phyloP scores from a whole-genome alignment of 345 rosid genomes.

The Linum usitatissimum region DNA sequence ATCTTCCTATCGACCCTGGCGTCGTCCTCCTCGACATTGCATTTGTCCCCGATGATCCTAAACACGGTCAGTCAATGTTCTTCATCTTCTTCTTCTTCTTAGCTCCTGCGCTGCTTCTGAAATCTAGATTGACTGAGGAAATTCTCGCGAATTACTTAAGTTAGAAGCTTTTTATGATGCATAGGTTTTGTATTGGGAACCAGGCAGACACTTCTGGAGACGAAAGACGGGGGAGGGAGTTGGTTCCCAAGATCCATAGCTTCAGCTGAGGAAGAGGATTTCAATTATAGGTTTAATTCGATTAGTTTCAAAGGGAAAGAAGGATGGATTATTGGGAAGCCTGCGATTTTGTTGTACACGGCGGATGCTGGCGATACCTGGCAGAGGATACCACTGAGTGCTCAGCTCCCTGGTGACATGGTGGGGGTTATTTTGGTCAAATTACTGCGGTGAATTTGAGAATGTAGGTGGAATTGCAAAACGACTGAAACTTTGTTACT shows the following conservation, averaged over 20 bases:
- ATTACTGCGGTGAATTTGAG: not conserved
- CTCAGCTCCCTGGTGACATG: conserved; percentile 94
- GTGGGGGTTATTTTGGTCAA: conserved; percentile 19
- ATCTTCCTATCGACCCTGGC: conserved; percentile 74
- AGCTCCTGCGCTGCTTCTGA: not conserved
- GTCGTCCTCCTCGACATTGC: conserved; percentile 93
- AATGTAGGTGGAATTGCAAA: not conserved
- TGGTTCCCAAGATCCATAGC: conserved; percentile 78
- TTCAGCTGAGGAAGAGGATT: conserved; percentile 93
- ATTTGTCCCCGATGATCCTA: conserved; percentile 67
- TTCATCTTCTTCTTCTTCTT: too few relatives aligned
- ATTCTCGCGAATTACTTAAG: not conserved
- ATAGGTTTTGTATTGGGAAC: conserved; percentile 75
- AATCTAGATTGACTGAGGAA: not conserved
- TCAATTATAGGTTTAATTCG: conserved; percentile 87
- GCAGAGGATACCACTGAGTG: conserved; percentile 73
- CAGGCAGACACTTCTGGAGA: conserved; percentile 85
- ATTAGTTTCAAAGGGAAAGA: conserved; percentile 79
- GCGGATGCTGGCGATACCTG: conserved; percentile 71
- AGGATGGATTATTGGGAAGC: conserved; percentile 97
- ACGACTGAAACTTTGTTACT: not conserved
- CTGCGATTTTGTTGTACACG: conserved; percentile 76
- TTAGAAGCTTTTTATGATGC: not conserved
- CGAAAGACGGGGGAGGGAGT: conserved; percentile 68
- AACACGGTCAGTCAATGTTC: conserved; percentile 35